Percentiles rank a stretch among this genome's conserved stretches.
These are phyloP conservation scores for Aureobasidium vineae DNA, from an alignment of 2,329 filamentous ascomycete species.

Conservation along the genomic window DNA sequence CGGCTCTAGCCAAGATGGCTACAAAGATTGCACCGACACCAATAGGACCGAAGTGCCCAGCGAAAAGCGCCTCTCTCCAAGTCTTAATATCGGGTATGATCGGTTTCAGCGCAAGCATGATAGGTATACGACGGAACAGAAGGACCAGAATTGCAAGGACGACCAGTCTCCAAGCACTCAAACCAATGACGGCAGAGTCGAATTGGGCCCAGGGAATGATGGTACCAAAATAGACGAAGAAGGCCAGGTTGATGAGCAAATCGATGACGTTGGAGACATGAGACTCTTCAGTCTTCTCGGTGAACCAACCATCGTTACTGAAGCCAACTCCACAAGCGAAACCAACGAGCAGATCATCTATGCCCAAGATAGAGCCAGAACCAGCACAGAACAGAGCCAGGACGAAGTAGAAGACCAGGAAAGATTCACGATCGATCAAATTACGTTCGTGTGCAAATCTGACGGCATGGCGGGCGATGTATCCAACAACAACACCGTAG, in stretches of 20 bases:
- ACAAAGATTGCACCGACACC: constrained; percentile 96
- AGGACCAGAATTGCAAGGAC: constrained; percentile 92
- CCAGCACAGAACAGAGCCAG: constrained; percentile 94
- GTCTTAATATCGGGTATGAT: constrained; percentile 96
- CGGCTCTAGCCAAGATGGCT: constrained; percentile 87
- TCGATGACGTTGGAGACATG: constrained; percentile 99
- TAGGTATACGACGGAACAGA: constrained; percentile 90
- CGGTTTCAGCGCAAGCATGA: constrained; percentile 90
- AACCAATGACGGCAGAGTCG: constrained; percentile 69
- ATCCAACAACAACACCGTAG: constrained; percentile 84
- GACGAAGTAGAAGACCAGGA: constrained; percentile 98
- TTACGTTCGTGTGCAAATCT: constrained; percentile 80
- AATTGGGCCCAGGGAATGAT: constrained; percentile 96
- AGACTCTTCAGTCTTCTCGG: constrained; percentile 95
- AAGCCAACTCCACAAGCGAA: constrained; percentile 98
- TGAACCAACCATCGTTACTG: constrained; percentile 99
- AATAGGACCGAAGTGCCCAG: constrained; percentile 96
- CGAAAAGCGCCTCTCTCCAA: constrained; percentile 95
- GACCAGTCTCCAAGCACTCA: constrained; percentile 85
- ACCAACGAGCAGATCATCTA: constrained; percentile 91
- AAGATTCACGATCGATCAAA: constrained; percentile 92
- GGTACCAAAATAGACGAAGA: constrained; percentile 96
- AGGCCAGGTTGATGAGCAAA: constrained; percentile 90
- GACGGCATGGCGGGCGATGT: constrained; percentile 86
- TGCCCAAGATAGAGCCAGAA: constrained; percentile 82